Conservation (phyloP, 2,329 filamentous ascomycete genomes). For the Trichophyton schoenleinii region DNA sequence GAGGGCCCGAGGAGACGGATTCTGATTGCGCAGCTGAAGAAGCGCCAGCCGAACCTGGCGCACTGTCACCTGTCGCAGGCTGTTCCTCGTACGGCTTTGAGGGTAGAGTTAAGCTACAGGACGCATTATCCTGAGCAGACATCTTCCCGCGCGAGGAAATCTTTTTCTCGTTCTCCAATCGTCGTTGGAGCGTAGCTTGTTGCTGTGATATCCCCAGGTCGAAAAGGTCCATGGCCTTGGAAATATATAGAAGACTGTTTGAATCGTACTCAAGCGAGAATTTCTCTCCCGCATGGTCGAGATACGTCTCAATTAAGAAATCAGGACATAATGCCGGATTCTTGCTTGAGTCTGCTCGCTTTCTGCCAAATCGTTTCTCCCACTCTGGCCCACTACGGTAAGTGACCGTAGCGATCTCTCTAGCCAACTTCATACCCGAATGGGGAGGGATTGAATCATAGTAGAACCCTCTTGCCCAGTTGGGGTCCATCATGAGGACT, state of each 20-base stretch:
- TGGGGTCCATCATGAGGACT: conserved; percentile 97
- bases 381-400: conserved; percentile 95
- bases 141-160: conserved; percentile 37
- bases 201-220: conserved; percentile 69
- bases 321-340: conserved; percentile 92
- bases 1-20: conserved; percentile 39
- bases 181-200: conserved; percentile 46
- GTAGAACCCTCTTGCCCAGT: conserved; percentile 93
- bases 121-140: conserved; percentile 30
- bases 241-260: conserved; percentile 90
- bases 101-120: conserved; percentile 72
- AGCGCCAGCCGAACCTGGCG: neutral
- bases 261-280: conserved; percentile 95
- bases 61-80: conserved; percentile 21
- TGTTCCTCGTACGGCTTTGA: conserved; percentile 79
- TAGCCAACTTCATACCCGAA: conserved; percentile 91
- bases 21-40: conserved; percentile 12
- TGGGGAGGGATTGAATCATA: conserved; percentile 81
- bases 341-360: conserved; percentile 71
- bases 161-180: conserved; percentile 48
- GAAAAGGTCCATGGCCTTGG: conserved; percentile 98
- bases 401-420: conserved; percentile 94
- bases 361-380: conserved; percentile 85
- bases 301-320: conserved; percentile 94
- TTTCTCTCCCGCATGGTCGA: conserved; percentile 96